phyloP scores from a whole-genome alignment of 2,329 filamentous ascomycete species.

The Madurella mycetomatis region DNA sequence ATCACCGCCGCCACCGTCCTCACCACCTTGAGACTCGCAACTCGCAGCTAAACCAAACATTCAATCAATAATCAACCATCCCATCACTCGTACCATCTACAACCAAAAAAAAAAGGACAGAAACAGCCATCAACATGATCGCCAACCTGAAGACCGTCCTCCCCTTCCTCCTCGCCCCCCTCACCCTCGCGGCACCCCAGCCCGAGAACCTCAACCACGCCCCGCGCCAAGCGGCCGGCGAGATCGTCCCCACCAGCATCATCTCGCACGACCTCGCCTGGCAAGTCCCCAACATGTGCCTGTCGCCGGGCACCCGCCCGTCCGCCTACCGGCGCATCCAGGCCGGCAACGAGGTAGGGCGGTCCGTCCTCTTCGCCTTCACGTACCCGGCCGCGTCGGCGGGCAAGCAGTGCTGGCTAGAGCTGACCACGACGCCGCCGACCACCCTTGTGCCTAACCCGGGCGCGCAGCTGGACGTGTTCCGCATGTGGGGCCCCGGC shows the following conservation, averaged over 20 bases:
- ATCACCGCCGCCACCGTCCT: background rate
- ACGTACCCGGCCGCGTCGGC: slow-evolving; percentile 4
- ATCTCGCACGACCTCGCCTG: slow-evolving; percentile 8
- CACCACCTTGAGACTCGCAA: background rate
- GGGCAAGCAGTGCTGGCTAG: slow-evolving; percentile 13
- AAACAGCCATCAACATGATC: background rate
- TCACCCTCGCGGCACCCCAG: background rate
- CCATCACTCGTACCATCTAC: background rate
- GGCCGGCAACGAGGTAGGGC: slow-evolving; percentile 1
- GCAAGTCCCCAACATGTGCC: slow-evolving; percentile 10
- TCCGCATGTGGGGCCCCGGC: slow-evolving; percentile 6
- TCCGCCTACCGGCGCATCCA: background rate
- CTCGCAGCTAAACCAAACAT: no score
- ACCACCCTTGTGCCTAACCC: background rate
- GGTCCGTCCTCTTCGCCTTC: slow-evolving; percentile 13
- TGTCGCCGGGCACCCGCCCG: background rate
- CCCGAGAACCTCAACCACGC: background rate
- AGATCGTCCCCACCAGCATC: slow-evolving; percentile 7
- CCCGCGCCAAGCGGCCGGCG: background rate
- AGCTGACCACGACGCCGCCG: slow-evolving; percentile 3
- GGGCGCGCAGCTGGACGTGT: slow-evolving; percentile 11
- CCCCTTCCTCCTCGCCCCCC: background rate
- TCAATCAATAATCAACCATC: background rate
- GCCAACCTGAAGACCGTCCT: background rate
- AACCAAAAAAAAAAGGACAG: background rate